Conservation (phyloP, 768 basidiomycete species). For the Udeniomyces megalosporus region DNA sequence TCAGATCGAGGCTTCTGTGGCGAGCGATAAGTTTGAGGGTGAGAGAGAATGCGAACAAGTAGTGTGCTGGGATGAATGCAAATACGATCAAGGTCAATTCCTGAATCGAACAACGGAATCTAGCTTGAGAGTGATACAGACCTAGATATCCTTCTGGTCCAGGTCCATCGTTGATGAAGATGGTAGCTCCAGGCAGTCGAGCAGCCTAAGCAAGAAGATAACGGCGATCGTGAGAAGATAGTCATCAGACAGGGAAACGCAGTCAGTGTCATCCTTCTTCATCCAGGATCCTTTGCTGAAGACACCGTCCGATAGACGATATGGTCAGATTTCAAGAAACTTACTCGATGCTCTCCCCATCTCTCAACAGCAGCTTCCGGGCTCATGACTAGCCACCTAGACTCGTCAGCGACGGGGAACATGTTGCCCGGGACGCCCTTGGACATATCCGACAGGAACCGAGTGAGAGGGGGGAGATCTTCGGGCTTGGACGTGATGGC, state of each 20-base stretch:
- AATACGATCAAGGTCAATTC: no score
- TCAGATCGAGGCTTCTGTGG: background rate
- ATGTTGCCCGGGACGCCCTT: slow-evolving; percentile 1
- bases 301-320: no score
- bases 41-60: slow-evolving; percentile 1
- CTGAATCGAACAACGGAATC: no score
- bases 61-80: slow-evolving; percentile 10
- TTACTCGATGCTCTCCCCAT: background rate
- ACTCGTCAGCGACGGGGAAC: slow-evolving; percentile 14
- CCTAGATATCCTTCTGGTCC: slow-evolving; percentile 16
- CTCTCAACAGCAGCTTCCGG: slow-evolving; percentile 1
- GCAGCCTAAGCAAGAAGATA: background rate
- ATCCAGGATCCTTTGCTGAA: no score
- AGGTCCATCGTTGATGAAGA: slow-evolving; percentile 17
- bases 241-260: no score
- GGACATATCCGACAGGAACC: slow-evolving; percentile 14
- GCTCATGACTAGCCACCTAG: slow-evolving; percentile 10
- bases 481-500: slow-evolving; percentile 10
- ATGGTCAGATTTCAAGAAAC: background rate
- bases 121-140: background rate
- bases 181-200: slow-evolving; percentile 2
- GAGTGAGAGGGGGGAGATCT: slow-evolving; percentile 1
- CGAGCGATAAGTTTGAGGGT: background rate
- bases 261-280: background rate
- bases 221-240: background rate